Conservation (phyloP, 2,329 filamentous ascomycete species). For the Hypoxylon sp. region DNA sequence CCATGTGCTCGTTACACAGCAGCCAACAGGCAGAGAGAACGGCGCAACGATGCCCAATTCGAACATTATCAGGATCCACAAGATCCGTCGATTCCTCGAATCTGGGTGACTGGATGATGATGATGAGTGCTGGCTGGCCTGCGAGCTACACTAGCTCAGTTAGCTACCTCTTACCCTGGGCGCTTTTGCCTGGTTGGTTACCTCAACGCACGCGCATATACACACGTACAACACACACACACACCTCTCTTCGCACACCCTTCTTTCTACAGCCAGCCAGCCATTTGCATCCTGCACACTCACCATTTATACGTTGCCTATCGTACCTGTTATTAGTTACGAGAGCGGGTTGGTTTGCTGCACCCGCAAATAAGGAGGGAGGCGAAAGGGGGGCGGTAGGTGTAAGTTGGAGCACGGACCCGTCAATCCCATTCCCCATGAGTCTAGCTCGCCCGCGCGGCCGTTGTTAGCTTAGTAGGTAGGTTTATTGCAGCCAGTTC, state of each 20-base stretch:
- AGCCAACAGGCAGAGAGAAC: constrained; percentile 20
- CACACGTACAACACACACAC: constrained; percentile 16
- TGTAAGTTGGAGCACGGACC: constrained; percentile 36
- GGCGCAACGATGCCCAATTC: constrained; percentile 34
- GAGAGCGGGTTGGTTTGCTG: constrained; percentile 1
- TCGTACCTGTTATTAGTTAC: constrained; percentile 12
- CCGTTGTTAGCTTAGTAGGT: constrained; percentile 15
- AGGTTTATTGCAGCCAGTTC: constrained; percentile 27
- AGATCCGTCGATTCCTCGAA: constrained; percentile 32
- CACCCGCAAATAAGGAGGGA: constrained; percentile 12
- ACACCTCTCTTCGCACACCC: constrained; percentile 2
- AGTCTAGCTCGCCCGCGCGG: constrained; percentile 22
- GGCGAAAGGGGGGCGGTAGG: constrained; percentile 11
- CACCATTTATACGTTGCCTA: too few species aligned
- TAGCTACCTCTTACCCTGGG: constrained; percentile 15
- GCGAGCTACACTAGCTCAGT: constrained; percentile 22
- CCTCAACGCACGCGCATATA: too few species aligned
- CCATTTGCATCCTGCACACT: too few species aligned
- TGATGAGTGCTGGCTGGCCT: constrained; percentile 17
- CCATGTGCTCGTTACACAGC: constrained; percentile 31
- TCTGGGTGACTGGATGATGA: constrained; percentile 26
- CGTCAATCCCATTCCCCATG: constrained; percentile 26
- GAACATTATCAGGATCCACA: constrained; percentile 25
- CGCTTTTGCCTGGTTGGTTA: constrained; percentile 10
- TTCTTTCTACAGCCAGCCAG: too few species aligned